Percentiles rank a stretch among this genome's conserved stretches.
phyloP scores from a whole-genome alignment of 345 rosid genomes.

The Theobroma cacao region DNA sequence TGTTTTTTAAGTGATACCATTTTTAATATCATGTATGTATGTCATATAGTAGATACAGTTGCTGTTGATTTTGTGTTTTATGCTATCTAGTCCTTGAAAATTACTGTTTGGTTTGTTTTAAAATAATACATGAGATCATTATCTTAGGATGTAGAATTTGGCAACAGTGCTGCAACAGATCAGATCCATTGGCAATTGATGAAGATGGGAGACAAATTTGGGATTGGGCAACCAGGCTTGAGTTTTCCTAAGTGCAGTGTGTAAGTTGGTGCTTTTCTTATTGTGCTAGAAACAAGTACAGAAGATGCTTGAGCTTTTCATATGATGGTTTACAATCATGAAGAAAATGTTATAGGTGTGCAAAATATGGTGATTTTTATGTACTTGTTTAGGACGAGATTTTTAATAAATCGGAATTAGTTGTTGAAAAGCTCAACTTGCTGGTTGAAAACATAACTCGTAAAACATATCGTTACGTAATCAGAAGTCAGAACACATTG shows the following conservation, averaged over 20 bases:
- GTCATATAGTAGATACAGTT: neutral
- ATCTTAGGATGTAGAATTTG: neutral
- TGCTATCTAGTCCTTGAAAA: neutral
- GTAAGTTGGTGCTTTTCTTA: too few species aligned
- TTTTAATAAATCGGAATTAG: neutral
- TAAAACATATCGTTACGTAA: neutral
- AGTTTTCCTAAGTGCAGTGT: neutral
- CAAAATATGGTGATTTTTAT: neutral
- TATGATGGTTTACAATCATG: neutral
- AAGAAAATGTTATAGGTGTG: neutral
- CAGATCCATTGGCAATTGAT: neutral
- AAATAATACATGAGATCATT: neutral
- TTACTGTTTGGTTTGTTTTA: neutral
- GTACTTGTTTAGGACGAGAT: neutral
- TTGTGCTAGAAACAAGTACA: neutral
- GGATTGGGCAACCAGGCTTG: neutral
- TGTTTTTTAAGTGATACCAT: neutral
- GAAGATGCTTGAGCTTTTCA: neutral
- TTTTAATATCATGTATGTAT: neutral
- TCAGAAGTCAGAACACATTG: too few species aligned
- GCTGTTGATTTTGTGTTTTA: neutral
- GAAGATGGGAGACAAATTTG: neutral
- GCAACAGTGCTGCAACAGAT: neutral
- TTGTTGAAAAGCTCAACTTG: neutral
- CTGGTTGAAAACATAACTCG: neutral